Conservation (phyloP, 352 stramenopile genomes). For the Phytophthora quininea region DNA sequence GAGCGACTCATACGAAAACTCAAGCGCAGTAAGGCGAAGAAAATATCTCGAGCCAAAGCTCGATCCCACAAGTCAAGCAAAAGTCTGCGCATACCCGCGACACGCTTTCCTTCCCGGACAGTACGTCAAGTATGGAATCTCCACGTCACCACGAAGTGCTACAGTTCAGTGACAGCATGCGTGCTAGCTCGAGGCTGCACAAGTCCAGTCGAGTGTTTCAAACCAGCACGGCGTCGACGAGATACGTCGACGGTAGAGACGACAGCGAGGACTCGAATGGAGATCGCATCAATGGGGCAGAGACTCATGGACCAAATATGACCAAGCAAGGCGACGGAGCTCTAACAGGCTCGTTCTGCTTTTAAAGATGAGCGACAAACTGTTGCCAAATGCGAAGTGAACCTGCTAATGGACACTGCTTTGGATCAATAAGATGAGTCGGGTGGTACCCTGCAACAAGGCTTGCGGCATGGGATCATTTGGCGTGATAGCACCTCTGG, state of each 20-base stretch:
- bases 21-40: slow-evolving; percentile 26
- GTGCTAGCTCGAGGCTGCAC: neutral
- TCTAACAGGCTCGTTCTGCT: slow-evolving; percentile 29
- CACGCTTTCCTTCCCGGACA: slow-evolving; percentile 6
- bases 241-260: neutral
- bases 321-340: slow-evolving; percentile 22
- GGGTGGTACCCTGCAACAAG: no score
- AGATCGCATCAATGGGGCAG: slow-evolving; percentile 13
- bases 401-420: no score
- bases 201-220: neutral
- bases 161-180: neutral
- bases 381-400: no score
- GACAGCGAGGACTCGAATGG: slow-evolving; percentile 7
- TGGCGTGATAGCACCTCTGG: no score
- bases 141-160: slow-evolving; percentile 13
- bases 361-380: slow-evolving; percentile 3
- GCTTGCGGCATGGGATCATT: no score
- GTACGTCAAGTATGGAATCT: slow-evolving; percentile 17
- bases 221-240: neutral
- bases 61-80: slow-evolving; percentile 14
- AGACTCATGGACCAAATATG: slow-evolving; percentile 13
- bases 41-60: slow-evolving; percentile 10
- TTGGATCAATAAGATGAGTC: no score
- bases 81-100: slow-evolving; percentile 9
- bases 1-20: slow-evolving; percentile 23